Evolutionary conservation across 2,329 filamentous ascomycete species (phyloP).

Genomic region (Ascochyta lentis): DNA sequence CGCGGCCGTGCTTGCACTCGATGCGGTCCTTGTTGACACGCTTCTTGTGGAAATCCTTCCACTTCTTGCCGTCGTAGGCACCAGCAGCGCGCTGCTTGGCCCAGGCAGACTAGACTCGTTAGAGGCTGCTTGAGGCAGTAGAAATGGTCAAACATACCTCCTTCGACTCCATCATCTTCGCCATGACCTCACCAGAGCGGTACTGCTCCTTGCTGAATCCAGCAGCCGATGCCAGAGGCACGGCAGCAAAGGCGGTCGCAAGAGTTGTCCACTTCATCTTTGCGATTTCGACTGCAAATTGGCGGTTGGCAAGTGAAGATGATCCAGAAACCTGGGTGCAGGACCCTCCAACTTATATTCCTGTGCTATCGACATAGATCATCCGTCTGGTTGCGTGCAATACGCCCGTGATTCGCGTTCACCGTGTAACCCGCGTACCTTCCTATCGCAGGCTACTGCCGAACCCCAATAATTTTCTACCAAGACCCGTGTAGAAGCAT

Average conservation of each 20-base stretch:
- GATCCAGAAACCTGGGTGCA: slow-evolving; percentile 22
- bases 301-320: slow-evolving; percentile 31
- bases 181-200: slow-evolving; percentile 44
- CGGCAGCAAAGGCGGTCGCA: slow-evolving; percentile 34
- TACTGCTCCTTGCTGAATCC: slow-evolving; percentile 40
- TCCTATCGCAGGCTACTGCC: slow-evolving; percentile 41
- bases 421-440: slow-evolving; percentile 30
- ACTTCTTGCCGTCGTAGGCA: slow-evolving; percentile 40
- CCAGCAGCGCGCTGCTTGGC: slow-evolving; percentile 41
- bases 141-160: slow-evolving; percentile 27
- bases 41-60: slow-evolving; percentile 41
- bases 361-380: slow-evolving; percentile 1
- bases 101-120: slow-evolving; percentile 36
- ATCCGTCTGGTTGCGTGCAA: slow-evolving; percentile 21
- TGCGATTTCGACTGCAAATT: slow-evolving; percentile 28
- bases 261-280: slow-evolving; percentile 45
- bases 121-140: slow-evolving; percentile 7
- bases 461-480: slow-evolving; percentile 39
- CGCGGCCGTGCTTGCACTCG: slow-evolving; percentile 44
- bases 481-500: slow-evolving; percentile 30
- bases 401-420: slow-evolving; percentile 24
- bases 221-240: slow-evolving; percentile 41
- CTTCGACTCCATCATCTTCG: slow-evolving; percentile 44
- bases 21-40: slow-evolving; percentile 37
- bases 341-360: slow-evolving; percentile 24